Evolutionary conservation across 2,329 filamentous ascomycete species (phyloP), one percentile per base, ranked within the genome.

Genomic region (Septoria linicola): DNA sequence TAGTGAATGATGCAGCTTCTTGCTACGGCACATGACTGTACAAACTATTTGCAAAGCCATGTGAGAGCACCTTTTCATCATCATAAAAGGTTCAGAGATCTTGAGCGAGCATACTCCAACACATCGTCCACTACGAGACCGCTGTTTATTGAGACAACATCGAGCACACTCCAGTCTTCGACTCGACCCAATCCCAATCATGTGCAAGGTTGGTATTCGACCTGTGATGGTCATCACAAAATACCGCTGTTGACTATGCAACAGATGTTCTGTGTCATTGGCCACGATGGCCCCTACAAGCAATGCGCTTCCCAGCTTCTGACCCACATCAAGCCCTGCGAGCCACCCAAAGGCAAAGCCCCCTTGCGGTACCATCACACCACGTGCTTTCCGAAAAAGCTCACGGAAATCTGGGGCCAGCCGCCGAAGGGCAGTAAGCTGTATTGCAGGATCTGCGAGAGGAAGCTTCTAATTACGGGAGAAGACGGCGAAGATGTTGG

Each of bases 221-320:
- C 5, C 5, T 10, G 10, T 5, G 23, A 27, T 5, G 10, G 10
- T 27, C 23, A 5, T 27, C 23, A 5, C 23, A 10, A 27, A 10
- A 27, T 27, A 27, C 10, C 23, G 10, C 23, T 10, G 10, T 10
- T 27, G 21, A 23, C 6, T 30, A 20, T n/a, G 3, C 43, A 13
- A 8, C 35, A 48, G 44, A 37, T 48, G 21, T 48, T 48, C 35
- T 48, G 44, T 35, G 23, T 27, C 16, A 48, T 48, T 13, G 44
- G 44, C 27, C 44, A 48, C 44, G 35, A 40, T 5, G 44, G 44
- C 17, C 35, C 35, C 25, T 34, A 48, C 35, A 32, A 37, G 30
- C n/a, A 32, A 37, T 48, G 44, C 44, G 27, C 23, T 25, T 31
- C 35, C 4, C n/a, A 36, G 3, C 35, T 48, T 5, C 44, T 48